Evolutionary conservation across 805 yeast species (phyloP), one percentile per base, ranked within the genome.

Genomic region (Deakozyma indianensis): DNA sequence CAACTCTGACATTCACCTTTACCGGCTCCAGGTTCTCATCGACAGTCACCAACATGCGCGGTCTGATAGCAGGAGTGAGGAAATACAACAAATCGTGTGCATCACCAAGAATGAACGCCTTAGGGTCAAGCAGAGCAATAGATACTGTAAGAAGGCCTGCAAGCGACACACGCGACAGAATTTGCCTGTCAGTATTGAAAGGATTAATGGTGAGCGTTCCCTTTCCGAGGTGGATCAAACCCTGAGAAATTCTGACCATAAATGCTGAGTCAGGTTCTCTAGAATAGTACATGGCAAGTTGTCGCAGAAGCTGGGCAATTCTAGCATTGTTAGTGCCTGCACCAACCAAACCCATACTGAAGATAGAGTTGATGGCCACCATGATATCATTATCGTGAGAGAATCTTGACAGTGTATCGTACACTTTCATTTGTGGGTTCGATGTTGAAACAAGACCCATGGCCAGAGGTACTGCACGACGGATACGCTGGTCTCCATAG

Each of bases 281-380:
- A 45, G 83, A 75, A 62, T 92, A 94, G 63, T 92, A 92, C 45
- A 85, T 78, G 1, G 98, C 97, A 55, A 92, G 73, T 65, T 92
- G 97, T 64, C 98, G 78, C 58, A 92, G 73, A 51, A 92, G 72
- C 68, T 92, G 98, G 2, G 97, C 97, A 52, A 92, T 72, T 68
- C 99, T 82, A 4, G 99, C 98, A 61, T 92, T 92, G 66, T 92
- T 90, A 23, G 98, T 92, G 66, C 99, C 99, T 20, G 97, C 92
- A 61, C 98, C 98, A 55, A 90, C 94, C 51, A 92, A 68, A 46
- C 99, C 99, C 97, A 92, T 88, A 41, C 95, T 80, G 57, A 85
- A 90, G 51, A 92, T 87, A 20, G 98, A 87, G 60, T 88, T 92
- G 61, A 81, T 80, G 4, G 97, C 95, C 46, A 92, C 96, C 58